These are phyloP conservation scores for Paraglomus brasilianum DNA, from an alignment of 192 early-diverging fungal genomes.

Conservation along the genomic window DNA sequence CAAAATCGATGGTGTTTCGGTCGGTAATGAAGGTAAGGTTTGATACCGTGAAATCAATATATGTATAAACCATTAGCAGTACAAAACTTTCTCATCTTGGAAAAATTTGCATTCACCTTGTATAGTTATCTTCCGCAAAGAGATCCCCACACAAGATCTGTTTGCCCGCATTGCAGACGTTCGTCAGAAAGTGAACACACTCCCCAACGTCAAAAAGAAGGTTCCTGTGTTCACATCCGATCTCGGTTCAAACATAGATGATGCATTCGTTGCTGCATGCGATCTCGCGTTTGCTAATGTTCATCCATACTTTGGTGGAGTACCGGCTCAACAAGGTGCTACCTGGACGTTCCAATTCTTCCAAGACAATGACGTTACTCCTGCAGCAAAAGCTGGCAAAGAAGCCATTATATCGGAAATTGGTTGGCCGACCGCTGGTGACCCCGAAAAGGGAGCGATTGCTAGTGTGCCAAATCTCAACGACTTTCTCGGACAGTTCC, in stretches of 20 bases:
- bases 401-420: slow-evolving; percentile 63
- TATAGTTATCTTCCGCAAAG: slow-evolving; percentile 41
- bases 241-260: slow-evolving; percentile 38
- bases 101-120: not conserved
- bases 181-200: slow-evolving; percentile 26
- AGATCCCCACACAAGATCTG: slow-evolving; percentile 27
- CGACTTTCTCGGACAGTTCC: slow-evolving; percentile 56
- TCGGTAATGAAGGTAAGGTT: slow-evolving; percentile 45
- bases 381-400: slow-evolving; percentile 45
- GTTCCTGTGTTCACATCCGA: slow-evolving; percentile 44
- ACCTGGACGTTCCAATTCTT: slow-evolving; percentile 55
- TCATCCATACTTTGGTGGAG: slow-evolving; percentile 69
- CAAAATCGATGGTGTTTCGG: slow-evolving; percentile 44
- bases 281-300: slow-evolving; percentile 65
- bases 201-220: slow-evolving; percentile 20
- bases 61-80: not conserved
- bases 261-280: slow-evolving; percentile 47
- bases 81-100: slow-evolving; percentile 5
- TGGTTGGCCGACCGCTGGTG: slow-evolving; percentile 63
- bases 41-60: not conserved
- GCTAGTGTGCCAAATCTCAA: slow-evolving; percentile 60
- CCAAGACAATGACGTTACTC: slow-evolving; percentile 40
- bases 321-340: slow-evolving; percentile 43
- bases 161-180: slow-evolving; percentile 27
- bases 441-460: slow-evolving; percentile 46